Percentiles rank a stretch among this genome's conserved stretches.
These are phyloP conservation scores for Trichoderma pleuroti DNA, from an alignment of 2,329 filamentous ascomycete species.

Conservation along the genomic window DNA sequence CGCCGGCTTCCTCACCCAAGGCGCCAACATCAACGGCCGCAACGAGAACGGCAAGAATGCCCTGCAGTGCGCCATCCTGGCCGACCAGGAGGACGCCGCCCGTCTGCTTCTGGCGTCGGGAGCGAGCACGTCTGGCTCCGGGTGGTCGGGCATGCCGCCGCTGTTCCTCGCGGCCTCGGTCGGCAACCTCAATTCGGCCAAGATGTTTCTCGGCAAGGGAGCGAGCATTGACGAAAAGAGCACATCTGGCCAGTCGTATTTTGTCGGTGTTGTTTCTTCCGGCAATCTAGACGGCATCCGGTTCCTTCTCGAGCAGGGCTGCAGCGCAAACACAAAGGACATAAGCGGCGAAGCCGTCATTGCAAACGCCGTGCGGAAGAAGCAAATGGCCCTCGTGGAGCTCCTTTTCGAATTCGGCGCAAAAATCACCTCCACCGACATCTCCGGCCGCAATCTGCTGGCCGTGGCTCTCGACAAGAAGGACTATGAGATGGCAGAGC, in stretches of 20 bases:
- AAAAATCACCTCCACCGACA: constrained; percentile 29
- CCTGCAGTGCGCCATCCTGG: constrained; percentile 34
- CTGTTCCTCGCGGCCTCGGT: constrained; percentile 34
- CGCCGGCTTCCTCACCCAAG: constrained; percentile 32
- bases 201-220: constrained; percentile 30
- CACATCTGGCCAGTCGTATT: constrained; percentile 30
- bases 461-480: constrained; percentile 29
- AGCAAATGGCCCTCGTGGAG: constrained; percentile 27
- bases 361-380: constrained; percentile 29
- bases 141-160: constrained; percentile 29
- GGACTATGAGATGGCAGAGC: constrained; percentile 30
- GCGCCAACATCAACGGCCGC: constrained; percentile 36
- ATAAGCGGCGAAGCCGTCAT: constrained; percentile 29
- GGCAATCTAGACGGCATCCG: constrained; percentile 28
- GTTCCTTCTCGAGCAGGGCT: constrained; percentile 32
- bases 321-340: constrained; percentile 28
- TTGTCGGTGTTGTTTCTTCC: constrained; percentile 29
- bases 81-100: constrained; percentile 32
- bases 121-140: constrained; percentile 26
- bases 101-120: constrained; percentile 33
- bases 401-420: constrained; percentile 37
- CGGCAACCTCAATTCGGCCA: constrained; percentile 29
- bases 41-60: constrained; percentile 36
- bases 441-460: constrained; percentile 31
- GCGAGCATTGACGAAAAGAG: constrained; percentile 31